A percentile compares a stretch with the other conserved stretches of the same genome.
phyloP scores from a whole-genome alignment of 495 filamentous ascomycete species.

The Lasiosphaeriaceae sp. region DNA sequence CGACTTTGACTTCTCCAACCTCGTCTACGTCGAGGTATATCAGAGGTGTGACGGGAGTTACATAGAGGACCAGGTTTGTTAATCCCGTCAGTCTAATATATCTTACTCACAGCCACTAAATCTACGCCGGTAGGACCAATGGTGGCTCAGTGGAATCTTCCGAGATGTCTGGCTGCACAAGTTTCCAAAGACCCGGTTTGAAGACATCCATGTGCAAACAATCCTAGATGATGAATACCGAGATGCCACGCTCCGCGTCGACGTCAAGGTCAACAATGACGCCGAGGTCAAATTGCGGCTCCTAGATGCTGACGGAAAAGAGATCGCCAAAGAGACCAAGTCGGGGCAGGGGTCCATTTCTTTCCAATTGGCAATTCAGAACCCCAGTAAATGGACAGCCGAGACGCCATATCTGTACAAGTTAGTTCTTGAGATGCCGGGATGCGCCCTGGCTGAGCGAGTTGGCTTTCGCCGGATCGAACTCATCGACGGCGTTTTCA shows the following conservation, averaged over 20 bases:
- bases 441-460: constrained; percentile 43
- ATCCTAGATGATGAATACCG: constrained; percentile 52
- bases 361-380: constrained; percentile 32
- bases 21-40: constrained; percentile 60
- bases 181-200: constrained; percentile 53
- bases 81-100: not conserved
- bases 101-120: not conserved
- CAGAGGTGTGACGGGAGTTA: constrained; percentile 65
- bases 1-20: constrained; percentile 43
- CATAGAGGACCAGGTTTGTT: constrained; percentile 58
- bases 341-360: constrained; percentile 10
- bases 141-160: constrained; percentile 65
- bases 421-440: constrained; percentile 36
- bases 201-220: constrained; percentile 57
- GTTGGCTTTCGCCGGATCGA: constrained; percentile 61
- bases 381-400: constrained; percentile 63
- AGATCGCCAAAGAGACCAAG: constrained; percentile 18
- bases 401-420: constrained; percentile 63
- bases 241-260: constrained; percentile 50
- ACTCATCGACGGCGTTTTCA: constrained; percentile 52
- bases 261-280: constrained; percentile 35
- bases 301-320: constrained; percentile 27
- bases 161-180: constrained; percentile 63
- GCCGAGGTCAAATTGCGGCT: constrained; percentile 31
- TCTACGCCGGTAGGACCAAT: constrained; percentile 37